Percentiles rank a stretch among this genome's conserved stretches.
Evolutionary conservation across 129 eudicot species (phyloP).

Genomic region (Saposhnikovia divaricata): DNA sequence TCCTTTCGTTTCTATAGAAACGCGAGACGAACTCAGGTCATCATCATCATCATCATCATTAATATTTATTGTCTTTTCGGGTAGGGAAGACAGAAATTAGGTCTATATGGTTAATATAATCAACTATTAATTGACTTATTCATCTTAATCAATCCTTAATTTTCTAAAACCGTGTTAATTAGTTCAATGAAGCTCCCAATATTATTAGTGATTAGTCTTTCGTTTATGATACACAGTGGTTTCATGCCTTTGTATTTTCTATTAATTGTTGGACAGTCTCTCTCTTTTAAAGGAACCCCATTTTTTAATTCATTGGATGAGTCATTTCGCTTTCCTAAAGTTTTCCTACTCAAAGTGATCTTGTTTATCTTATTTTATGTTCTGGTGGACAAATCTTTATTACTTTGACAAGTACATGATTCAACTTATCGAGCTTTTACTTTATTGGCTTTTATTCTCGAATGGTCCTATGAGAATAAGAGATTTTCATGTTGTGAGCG

Average conservation of each 20-base stretch:
- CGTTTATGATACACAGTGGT: neutral
- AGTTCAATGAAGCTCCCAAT: neutral
- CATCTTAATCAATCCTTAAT: neutral
- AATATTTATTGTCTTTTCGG: conserved; percentile 8
- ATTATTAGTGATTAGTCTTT: neutral
- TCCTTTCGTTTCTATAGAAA: no score
- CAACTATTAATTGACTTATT: neutral
- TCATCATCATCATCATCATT: no score
- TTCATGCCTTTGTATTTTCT: neutral
- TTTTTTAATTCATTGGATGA: neutral
- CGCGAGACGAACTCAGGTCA: no score
- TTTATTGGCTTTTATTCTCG: neutral
- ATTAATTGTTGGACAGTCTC: neutral
- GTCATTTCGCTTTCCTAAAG: conserved; percentile 4
- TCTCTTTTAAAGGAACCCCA: neutral
- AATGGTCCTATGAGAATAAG: neutral
- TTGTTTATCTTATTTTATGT: neutral
- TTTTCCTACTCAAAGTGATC: conserved; percentile 11
- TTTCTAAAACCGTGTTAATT: neutral
- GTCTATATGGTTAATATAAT: neutral
- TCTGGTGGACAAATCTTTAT: neutral
- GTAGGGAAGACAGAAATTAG: conserved; percentile 1
- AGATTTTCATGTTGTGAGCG: no score
- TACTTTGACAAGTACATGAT: neutral
- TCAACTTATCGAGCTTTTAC: conserved; percentile 4